Evolutionary conservation across 495 filamentous ascomycete genomes (phyloP).

Genomic region (Aspergillus incahuasiensis): DNA sequence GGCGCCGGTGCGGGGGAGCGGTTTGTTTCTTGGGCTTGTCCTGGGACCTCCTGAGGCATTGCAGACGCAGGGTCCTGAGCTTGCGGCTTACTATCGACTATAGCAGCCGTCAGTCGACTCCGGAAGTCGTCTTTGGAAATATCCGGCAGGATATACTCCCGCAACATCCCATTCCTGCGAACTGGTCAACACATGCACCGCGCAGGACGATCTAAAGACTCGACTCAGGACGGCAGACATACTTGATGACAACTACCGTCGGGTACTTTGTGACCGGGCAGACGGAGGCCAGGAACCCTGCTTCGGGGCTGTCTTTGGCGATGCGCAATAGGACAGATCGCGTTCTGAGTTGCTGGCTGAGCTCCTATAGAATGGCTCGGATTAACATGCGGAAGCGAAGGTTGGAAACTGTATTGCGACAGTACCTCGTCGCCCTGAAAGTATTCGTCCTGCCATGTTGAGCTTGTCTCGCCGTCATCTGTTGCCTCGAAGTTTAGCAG

Average conservation of each 20-base stretch:
- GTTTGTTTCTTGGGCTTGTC: background rate
- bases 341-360: constrained; percentile 45
- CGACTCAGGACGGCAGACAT: constrained; percentile 22
- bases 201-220: background rate
- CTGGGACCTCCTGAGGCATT: background rate
- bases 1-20: background rate
- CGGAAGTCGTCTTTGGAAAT: constrained; percentile 57
- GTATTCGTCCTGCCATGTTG: constrained; percentile 71
- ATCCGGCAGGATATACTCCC: constrained; percentile 60
- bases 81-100: constrained; percentile 20
- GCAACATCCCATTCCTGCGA: constrained; percentile 53
- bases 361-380: constrained; percentile 20
- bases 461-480: constrained; percentile 65
- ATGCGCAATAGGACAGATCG: constrained; percentile 66
- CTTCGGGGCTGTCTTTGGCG: constrained; percentile 66
- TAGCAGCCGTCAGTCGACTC: constrained; percentile 39
- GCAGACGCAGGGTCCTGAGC: background rate
- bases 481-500: constrained; percentile 9
- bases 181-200: constrained; percentile 5
- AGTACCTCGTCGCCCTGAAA: constrained; percentile 52
- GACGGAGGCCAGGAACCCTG: constrained; percentile 72
- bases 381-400: background rate
- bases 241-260: constrained; percentile 73
- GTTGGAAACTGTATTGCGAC: background rate
- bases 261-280: constrained; percentile 71